These are phyloP conservation scores for Ustilago cynodontis DNA, from an alignment of 1,284 basidiomycete genomes.

Conservation along the genomic window DNA sequence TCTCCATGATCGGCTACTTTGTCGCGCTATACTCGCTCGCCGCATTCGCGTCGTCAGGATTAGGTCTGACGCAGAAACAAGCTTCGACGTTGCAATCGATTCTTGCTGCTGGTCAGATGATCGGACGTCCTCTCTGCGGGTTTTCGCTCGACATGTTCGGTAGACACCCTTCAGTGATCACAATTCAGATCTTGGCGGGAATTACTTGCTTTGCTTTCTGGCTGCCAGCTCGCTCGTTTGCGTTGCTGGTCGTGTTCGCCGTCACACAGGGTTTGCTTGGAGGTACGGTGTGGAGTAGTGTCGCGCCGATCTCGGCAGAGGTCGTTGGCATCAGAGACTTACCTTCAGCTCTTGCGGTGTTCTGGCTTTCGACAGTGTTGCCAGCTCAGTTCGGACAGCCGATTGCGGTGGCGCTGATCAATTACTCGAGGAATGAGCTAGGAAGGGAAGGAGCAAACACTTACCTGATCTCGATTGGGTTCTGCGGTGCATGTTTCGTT, in stretches of 20 bases:
- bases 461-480: conserved; percentile 71
- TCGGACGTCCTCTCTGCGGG: conserved; percentile 71
- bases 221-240: conserved; percentile 70
- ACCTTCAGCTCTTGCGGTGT: conserved; percentile 70
- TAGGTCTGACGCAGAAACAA: conserved; percentile 71
- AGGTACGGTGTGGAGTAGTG: conserved; percentile 71
- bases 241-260: conserved; percentile 71
- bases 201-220: conserved; percentile 71
- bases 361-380: conserved; percentile 70
- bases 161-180: conserved; percentile 70
- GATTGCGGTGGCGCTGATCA: conserved; percentile 70
- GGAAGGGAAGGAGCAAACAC: conserved; percentile 63
- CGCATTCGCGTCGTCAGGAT: conserved; percentile 71
- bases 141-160: conserved; percentile 70
- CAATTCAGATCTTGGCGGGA: conserved; percentile 70
- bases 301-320: conserved; percentile 68
- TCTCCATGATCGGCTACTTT: conserved; percentile 71
- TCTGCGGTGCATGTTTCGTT: conserved; percentile 70
- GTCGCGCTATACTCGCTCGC: conserved; percentile 72
- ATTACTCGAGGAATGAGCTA: conserved; percentile 67
- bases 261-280: conserved; percentile 71
- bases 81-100: conserved; percentile 72
- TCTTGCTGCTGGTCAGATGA: conserved; percentile 71
- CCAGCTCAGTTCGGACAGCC: conserved; percentile 70
- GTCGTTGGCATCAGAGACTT: conserved; percentile 71